phyloP scores from a whole-genome alignment of 2,329 filamentous ascomycete species.

The Pezicula radicicola region DNA sequence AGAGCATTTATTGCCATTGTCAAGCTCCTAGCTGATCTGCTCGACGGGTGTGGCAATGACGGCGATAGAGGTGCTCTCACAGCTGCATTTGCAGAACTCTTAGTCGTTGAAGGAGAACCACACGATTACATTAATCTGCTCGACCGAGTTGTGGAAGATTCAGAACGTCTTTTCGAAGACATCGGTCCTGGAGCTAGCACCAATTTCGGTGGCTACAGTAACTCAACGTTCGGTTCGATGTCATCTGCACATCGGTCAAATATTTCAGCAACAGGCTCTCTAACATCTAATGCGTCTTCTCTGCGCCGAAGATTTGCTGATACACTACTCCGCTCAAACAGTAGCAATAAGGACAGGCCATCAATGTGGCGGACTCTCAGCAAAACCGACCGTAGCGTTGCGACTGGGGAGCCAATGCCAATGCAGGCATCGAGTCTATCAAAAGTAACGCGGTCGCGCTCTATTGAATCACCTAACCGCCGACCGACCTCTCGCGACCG shows the following conservation, averaged over 20 bases:
- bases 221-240: constrained; percentile 20
- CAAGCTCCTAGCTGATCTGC: constrained; percentile 79
- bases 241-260: constrained; percentile 21
- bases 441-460: constrained; percentile 68
- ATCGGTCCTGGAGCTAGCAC: constrained; percentile 30
- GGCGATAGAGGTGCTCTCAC: constrained; percentile 86
- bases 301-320: constrained; percentile 82
- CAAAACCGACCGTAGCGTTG: constrained; percentile 66
- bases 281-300: constrained; percentile 84
- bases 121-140: constrained; percentile 84
- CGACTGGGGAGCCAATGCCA: constrained; percentile 50
- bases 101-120: constrained; percentile 74
- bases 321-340: constrained; percentile 72
- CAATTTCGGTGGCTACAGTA: constrained; percentile 11
- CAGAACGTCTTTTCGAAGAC: constrained; percentile 82
- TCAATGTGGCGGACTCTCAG: constrained; percentile 87
- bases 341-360: constrained; percentile 69
- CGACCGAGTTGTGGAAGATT: constrained; percentile 86
- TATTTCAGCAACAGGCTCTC: constrained; percentile 54
- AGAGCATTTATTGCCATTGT: constrained; percentile 81
- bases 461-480: constrained; percentile 65
- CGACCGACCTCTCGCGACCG: constrained; percentile 57
- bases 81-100: constrained; percentile 81
- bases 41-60: constrained; percentile 88
- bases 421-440: constrained; percentile 54